Percentiles rank a stretch among this genome's conserved stretches.
phyloP scores from a whole-genome alignment of 1,284 basidiomycete genomes.

The Pascua sp. region DNA sequence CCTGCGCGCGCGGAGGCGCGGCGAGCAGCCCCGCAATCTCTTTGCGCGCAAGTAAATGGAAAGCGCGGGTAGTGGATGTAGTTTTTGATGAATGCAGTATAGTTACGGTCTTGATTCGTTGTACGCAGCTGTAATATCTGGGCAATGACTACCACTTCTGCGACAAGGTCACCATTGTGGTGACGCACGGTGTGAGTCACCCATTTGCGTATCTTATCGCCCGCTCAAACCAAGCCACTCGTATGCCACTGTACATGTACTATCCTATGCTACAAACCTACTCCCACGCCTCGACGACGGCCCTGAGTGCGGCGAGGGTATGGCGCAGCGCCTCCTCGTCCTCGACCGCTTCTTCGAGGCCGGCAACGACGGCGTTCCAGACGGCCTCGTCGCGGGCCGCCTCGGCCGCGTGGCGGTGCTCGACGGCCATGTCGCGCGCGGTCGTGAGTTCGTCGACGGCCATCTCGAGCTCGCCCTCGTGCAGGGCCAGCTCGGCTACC shows the following conservation, averaged over 20 bases:
- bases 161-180: not conserved
- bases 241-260: not conserved
- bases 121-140: not conserved
- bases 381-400: constrained; percentile 5
- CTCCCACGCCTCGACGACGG: not conserved
- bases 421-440: constrained; percentile 8
- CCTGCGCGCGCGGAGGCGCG: constrained; percentile 45
- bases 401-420: constrained; percentile 1
- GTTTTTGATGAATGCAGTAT: not conserved
- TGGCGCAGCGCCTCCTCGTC: constrained; percentile 8
- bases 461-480: constrained; percentile 7
- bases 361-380: constrained; percentile 10
- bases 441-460: constrained; percentile 5
- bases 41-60: constrained; percentile 3
- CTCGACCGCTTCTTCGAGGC: constrained; percentile 15
- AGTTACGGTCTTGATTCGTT: not conserved
- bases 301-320: constrained; percentile 1
- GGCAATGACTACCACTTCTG: not conserved
- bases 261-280: too few species aligned
- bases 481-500: constrained; percentile 2
- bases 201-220: not conserved
- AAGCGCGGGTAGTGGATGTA: too few species aligned
- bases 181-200: not conserved
- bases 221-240: not conserved
- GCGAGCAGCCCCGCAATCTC: constrained; percentile 40